Evolutionary conservation across 1,284 basidiomycete species (phyloP).

Genomic region (Cutaneotrichosporon cutaneum): DNA sequence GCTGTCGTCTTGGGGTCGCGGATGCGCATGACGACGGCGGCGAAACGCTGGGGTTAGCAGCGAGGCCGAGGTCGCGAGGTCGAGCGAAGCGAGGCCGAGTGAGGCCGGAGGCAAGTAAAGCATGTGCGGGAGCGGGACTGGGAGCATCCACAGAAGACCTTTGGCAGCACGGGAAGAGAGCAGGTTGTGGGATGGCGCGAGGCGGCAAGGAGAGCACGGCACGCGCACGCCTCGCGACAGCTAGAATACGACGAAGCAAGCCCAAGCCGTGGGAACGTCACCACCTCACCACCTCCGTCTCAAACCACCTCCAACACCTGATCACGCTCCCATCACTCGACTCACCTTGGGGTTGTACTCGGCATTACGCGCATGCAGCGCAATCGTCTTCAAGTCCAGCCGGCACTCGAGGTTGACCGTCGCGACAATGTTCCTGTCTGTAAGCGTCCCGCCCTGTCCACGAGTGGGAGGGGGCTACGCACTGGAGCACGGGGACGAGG

Average conservation of each 20-base stretch:
- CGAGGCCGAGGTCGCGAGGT: no score
- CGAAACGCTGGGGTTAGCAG: conserved; percentile 83
- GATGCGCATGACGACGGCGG: conserved; percentile 99
- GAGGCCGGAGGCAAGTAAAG: no score
- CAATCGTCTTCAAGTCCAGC: conserved; percentile 97
- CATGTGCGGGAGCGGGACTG: no score
- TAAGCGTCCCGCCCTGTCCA: not conserved
- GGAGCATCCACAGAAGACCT: no score
- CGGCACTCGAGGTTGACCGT: conserved; percentile 98
- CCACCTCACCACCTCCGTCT: not conserved
- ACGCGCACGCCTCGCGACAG: not conserved
- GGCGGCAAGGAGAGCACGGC: not conserved
- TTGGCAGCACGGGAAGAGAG: no score
- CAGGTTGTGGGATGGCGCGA: not conserved
- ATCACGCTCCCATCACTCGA: not conserved
- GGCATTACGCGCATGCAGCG: conserved; percentile 94
- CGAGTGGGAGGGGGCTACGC: conserved; percentile 39
- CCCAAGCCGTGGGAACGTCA: no score
- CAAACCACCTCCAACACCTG: no score
- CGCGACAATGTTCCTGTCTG: conserved; percentile 84
- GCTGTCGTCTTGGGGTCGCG: conserved; percentile 99
- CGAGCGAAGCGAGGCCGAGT: no score
- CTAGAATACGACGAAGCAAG: no score
- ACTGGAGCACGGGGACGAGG: conserved; percentile 88
- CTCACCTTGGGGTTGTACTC: conserved; percentile 99